Evolutionary conservation across 1,139 yeast species (phyloP), one percentile per base, ranked within the genome.

Genomic region (Scheffersomyces lignicola): DNA sequence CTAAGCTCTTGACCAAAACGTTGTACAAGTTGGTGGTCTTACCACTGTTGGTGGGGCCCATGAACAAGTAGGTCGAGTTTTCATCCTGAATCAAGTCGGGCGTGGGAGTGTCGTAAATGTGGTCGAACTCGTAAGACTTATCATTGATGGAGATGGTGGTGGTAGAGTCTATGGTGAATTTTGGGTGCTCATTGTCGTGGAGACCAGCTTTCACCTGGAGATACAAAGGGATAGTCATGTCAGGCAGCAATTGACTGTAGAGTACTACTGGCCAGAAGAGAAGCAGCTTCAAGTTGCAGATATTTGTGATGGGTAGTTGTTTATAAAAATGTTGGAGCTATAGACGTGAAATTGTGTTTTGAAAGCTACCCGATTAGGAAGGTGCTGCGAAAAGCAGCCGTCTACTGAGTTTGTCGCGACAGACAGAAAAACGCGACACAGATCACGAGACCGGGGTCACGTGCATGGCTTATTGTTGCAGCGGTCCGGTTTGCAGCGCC

Each of bases 1-100:
- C 24, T 17, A 44, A 38, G 25, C 39, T 43, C 16, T 26, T 5
- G 5, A 15, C 5, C 5, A 26, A 16, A 6, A 16, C 9, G 10
- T 6, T 3, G 29, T 18, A 39, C 25, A 62, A 41, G 21, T 57
- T 49, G 18, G 65, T 58, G 7, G 68, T 62, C 40, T 62, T 63
- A 7, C 69, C 68, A 34, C 64, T 53, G 11, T 58, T 63, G 1
- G 63, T 59, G 8, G 68, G 66, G 1, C 67, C 68, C 47, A 61
- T 52, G 31, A 62, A 57, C 9, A 61, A 49, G 13, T 24, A 11
- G 13, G 11, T 24, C 11, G 11, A 43, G 13, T 26, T 24, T 7
- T 27, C 33, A 25, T 34, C 35, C 12, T 41, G 39, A 5, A 54
- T 36, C 14, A 48, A 42, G 14, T 47, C 43, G 6, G 39, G 35